Evolutionary conservation across 2,329 filamentous ascomycete genomes (phyloP).

Genomic region (Zelopaecilomyces penicillatus): DNA sequence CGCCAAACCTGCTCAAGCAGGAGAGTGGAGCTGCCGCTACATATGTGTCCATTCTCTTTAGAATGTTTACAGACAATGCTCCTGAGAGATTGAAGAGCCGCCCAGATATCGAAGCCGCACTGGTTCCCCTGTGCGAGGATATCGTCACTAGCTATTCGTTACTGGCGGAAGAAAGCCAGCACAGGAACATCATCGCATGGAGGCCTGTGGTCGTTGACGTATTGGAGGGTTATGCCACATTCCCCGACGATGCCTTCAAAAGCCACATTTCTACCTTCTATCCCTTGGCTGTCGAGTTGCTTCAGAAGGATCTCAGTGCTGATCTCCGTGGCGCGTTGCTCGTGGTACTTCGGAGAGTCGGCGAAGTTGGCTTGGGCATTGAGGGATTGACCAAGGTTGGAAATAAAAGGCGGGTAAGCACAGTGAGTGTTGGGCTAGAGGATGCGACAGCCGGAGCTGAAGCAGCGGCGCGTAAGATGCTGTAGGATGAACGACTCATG

Average conservation of each 20-base stretch:
- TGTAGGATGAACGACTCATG: slow-evolving; percentile 14
- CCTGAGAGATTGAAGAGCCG: slow-evolving; percentile 74
- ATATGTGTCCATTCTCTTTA: slow-evolving; percentile 89
- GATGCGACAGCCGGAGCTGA: slow-evolving; percentile 21
- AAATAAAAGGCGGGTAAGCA: slow-evolving; percentile 31
- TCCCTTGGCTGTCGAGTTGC: slow-evolving; percentile 71
- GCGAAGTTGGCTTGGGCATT: slow-evolving; percentile 62
- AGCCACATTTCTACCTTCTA: slow-evolving; percentile 79
- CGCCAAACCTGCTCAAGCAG: slow-evolving; percentile 94
- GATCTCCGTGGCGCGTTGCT: slow-evolving; percentile 76
- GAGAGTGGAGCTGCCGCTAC: slow-evolving; percentile 88
- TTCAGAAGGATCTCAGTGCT: slow-evolving; percentile 69
- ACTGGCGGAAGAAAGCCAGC: slow-evolving; percentile 92
- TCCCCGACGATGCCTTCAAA: slow-evolving; percentile 71
- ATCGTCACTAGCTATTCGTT: slow-evolving; percentile 79
- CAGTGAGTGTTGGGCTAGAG: slow-evolving; percentile 26
- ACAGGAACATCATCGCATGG: slow-evolving; percentile 96
- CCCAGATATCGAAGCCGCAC: slow-evolving; percentile 76
- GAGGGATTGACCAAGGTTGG: slow-evolving; percentile 34
- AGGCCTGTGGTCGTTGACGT: slow-evolving; percentile 95
- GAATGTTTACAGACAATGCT: slow-evolving; percentile 91
- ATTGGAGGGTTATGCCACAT: slow-evolving; percentile 81
- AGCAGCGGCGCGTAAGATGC: slow-evolving; percentile 27
- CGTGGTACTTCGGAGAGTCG: slow-evolving; percentile 68
- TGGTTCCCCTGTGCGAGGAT: slow-evolving; percentile 91